Evolutionary conservation across 2,329 filamentous ascomycete genomes (phyloP).

Genomic region (Beauveria varroae): DNA sequence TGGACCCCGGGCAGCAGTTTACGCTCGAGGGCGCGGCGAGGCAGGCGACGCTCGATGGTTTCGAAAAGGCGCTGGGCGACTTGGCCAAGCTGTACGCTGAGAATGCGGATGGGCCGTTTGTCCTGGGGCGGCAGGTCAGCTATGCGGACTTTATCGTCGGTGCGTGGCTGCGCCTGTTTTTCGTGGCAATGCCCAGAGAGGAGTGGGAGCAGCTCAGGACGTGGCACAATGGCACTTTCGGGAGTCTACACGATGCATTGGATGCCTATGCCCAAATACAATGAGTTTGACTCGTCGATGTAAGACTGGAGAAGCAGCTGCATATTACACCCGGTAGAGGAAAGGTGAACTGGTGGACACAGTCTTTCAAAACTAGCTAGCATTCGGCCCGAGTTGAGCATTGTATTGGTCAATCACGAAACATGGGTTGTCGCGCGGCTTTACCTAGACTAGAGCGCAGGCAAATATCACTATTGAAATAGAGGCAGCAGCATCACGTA

Average conservation of each 20-base stretch:
- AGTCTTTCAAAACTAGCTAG: too few relatives aligned
- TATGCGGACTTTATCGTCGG: constrained; percentile 53
- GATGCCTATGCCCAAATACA: not conserved
- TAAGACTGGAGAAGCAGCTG: too few relatives aligned
- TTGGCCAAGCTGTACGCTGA: constrained; percentile 36
- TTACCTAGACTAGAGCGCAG: too few relatives aligned
- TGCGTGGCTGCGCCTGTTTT: constrained; percentile 24
- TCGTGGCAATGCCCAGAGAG: not conserved
- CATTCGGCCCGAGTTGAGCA: too few relatives aligned
- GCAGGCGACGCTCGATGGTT: constrained; percentile 28
- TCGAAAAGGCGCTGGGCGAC: constrained; percentile 32
- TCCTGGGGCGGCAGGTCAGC: constrained; percentile 35
- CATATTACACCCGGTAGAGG: too few relatives aligned
- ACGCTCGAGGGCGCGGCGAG: constrained; percentile 30
- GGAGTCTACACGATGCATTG: constrained; percentile 2
- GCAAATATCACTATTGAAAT: too few relatives aligned
- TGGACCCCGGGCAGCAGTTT: constrained; percentile 38
- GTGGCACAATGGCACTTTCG: constrained; percentile 3
- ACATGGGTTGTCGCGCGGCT: too few relatives aligned
- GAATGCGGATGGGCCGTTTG: constrained; percentile 34
- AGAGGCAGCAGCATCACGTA: too few relatives aligned
- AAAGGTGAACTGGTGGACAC: not conserved
- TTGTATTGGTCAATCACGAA: too few relatives aligned
- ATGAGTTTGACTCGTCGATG: not conserved
- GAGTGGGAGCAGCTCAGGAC: constrained; percentile 5